These are phyloP conservation scores for Mycena chlorophos DNA, from an alignment of 768 basidiomycete genomes.

Conservation along the genomic window DNA sequence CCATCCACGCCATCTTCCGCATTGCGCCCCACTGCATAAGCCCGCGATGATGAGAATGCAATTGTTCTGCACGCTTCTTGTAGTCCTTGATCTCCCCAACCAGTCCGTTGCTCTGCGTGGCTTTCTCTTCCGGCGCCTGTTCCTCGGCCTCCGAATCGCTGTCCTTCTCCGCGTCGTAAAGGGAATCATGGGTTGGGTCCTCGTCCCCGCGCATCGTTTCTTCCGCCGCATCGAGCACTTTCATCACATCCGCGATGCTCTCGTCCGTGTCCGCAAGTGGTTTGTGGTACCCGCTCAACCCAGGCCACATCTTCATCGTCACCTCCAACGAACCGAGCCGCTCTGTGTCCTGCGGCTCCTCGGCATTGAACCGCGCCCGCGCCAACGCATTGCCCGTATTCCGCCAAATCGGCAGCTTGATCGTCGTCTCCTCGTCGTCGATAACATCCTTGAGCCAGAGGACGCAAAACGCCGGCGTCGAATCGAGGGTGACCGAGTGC, in stretches of 20 bases:
- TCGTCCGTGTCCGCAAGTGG: constrained; percentile 32
- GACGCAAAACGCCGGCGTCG: constrained; percentile 37
- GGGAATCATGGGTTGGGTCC: constrained; percentile 22
- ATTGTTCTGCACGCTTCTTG: constrained; percentile 42
- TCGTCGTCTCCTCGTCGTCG: constrained; percentile 33
- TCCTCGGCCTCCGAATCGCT: constrained; percentile 22
- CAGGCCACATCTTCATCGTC: constrained; percentile 41
- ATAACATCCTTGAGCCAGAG: constrained; percentile 47
- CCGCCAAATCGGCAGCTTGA: constrained; percentile 30
- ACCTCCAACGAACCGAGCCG: constrained; percentile 27
- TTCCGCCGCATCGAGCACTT: constrained; percentile 44
- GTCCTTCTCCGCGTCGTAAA: constrained; percentile 24
- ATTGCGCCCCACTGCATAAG: constrained; percentile 62
- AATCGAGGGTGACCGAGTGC: constrained; percentile 34
- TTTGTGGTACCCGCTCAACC: constrained; percentile 44
- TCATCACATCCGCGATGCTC: constrained; percentile 41
- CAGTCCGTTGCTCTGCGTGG: constrained; percentile 20
- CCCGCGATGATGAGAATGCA: constrained; percentile 57
- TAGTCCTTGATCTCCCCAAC: constrained; percentile 41
- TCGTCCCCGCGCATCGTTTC: constrained; percentile 29
- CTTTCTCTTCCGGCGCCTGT: constrained; percentile 4
- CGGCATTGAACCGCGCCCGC: constrained; percentile 31
- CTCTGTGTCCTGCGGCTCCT: constrained; percentile 4
- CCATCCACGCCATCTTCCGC: constrained; percentile 58
- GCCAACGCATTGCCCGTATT: constrained; percentile 26